Evolutionary conservation across 768 basidiomycete species (phyloP).

Genomic region (Rhodotorula toruloides): DNA sequence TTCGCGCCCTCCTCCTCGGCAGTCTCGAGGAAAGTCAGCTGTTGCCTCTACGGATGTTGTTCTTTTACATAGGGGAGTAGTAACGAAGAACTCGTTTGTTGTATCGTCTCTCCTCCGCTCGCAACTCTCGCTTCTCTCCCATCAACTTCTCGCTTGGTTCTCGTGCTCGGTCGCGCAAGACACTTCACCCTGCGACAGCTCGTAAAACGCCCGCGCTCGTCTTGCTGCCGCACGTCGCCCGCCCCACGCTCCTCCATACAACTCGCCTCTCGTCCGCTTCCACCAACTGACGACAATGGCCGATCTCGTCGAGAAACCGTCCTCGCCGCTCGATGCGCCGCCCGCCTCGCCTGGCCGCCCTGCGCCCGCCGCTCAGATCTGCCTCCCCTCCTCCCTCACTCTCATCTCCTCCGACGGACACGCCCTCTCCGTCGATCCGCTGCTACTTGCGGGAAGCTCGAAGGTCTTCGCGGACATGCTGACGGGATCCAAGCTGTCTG

Average conservation of each 20-base stretch:
- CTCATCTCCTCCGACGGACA: neutral
- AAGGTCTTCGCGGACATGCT: neutral
- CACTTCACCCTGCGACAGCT: neutral
- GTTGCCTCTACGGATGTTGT: no score
- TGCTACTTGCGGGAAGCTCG: neutral
- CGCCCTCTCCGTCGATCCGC: neutral
- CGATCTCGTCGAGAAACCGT: neutral
- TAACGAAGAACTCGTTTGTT: no score
- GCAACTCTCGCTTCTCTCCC: no score
- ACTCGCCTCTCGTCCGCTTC: no score
- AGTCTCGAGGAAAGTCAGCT: no score
- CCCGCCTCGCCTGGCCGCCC: no score
- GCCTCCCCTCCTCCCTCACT: neutral
- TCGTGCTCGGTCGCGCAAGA: neutral
- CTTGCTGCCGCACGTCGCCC: no score
- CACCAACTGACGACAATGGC: no score
- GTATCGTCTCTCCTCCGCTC: no score
- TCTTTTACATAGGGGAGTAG: no score
- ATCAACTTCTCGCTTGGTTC: conserved; percentile 30
- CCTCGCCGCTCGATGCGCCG: neutral
- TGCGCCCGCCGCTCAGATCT: neutral
- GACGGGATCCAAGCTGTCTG: conserved; percentile 3
- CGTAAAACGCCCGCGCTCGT: neutral
- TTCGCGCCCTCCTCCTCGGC: no score
- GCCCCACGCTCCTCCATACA: no score